Evolutionary conservation across 2,329 filamentous ascomycete genomes (phyloP).

Genomic region (Epicoccum nigrum): DNA sequence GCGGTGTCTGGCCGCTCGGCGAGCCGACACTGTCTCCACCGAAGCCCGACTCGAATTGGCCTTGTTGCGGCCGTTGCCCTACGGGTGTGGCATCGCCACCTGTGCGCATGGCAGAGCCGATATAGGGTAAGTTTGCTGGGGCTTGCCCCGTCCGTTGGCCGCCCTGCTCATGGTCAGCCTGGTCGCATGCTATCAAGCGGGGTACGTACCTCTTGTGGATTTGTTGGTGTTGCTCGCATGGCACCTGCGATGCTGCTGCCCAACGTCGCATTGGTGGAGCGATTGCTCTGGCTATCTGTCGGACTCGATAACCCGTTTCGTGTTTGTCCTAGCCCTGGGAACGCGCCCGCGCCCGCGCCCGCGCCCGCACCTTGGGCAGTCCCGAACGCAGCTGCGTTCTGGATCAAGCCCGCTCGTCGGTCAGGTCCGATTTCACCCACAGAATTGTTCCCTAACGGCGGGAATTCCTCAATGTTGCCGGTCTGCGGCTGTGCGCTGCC

Average conservation of each 20-base stretch:
- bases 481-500: slow-evolving; percentile 59
- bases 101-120: slow-evolving; percentile 34
- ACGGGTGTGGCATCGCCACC: slow-evolving; percentile 29
- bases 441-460: slow-evolving; percentile 62
- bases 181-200: too few species aligned
- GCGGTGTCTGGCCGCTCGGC: slow-evolving; percentile 43
- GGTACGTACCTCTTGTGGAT: slow-evolving; percentile 45
- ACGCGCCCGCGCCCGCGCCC: slow-evolving; percentile 45
- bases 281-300: slow-evolving; percentile 46
- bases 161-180: slow-evolving; percentile 25
- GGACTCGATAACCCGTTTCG: slow-evolving; percentile 52
- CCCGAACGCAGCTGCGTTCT: slow-evolving; percentile 55
- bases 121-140: slow-evolving; percentile 38
- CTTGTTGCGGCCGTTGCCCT: slow-evolving; percentile 38
- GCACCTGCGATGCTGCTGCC: slow-evolving; percentile 37
- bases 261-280: slow-evolving; percentile 38
- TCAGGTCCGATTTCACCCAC: slow-evolving; percentile 59
- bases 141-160: slow-evolving; percentile 35
- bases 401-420: slow-evolving; percentile 57
- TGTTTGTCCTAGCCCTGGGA: slow-evolving; percentile 51
- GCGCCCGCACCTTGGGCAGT: slow-evolving; percentile 42
- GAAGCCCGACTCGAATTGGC: slow-evolving; percentile 42
- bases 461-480: slow-evolving; percentile 65
- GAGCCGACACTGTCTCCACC: slow-evolving; percentile 39
- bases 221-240: slow-evolving; percentile 35